Base-by-base conservation (phyloP, 768 basidiomycete genomes). In the Cystofilobasidium macerans region DNA sequence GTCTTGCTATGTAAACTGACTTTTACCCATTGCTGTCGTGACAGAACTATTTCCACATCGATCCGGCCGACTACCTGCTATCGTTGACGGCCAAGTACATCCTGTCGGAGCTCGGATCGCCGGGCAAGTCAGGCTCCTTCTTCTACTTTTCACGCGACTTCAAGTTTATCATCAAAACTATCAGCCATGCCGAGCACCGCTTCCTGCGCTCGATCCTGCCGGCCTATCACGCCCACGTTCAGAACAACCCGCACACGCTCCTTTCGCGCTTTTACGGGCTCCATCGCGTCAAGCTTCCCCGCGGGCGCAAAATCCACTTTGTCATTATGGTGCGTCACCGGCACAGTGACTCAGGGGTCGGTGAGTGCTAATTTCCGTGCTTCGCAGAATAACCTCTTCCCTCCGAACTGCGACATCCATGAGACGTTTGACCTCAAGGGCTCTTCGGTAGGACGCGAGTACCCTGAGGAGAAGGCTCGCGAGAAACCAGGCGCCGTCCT, bases 131-230 rank as follows among this genome's bases (percentile, higher is more conserved):
- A 1, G 95, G 95, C 35, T 93, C 89, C 18, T 99, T 99, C 79
- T 99, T 99, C 81, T 99, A 98, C 78, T 98, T 97, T 76, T 95
- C 92, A 8, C 83, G 92, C 47, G 94, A 99, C 79, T 99, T 98
- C 74, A 87, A 94, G 2, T 99, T 95, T 80, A 99, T 99, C 79
- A 98, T 99, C 84, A 99, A 99, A 78, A 99, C 94, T 22, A 97
- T 99, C 69, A 88, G 85, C 18, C 90, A 92, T 72, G 82, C 84
- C 40, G 95, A 99, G 74, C 92, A 95, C 81, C 88, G 89, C 75
- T 98, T 93, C 76, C 81, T 99, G 1, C 82, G 92, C 28, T 81
- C 80, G 13, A 88, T 97, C 70, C 82, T 99, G 57, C 84, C 83
- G 71, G 77, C 84, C 53, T 98, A 98, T 76, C 84, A 94, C 75